Percentiles rank a stretch among this genome's conserved stretches.
Conservation (phyloP, 768 basidiomycete genomes). For the Lactifluus piperatus region DNA sequence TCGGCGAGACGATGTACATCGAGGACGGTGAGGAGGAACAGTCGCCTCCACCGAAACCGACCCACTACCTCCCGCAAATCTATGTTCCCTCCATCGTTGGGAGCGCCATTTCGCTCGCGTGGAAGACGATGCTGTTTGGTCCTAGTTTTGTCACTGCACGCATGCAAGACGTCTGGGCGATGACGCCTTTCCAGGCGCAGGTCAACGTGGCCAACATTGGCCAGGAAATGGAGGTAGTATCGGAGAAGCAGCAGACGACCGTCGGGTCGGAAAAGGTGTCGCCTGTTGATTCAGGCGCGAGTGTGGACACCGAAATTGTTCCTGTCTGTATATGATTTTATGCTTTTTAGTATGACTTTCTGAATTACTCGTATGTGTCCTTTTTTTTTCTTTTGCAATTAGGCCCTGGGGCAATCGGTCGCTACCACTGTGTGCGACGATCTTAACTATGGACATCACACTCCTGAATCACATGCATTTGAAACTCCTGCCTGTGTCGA, state of each 20-base stretch:
- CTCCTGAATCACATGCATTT: slow-evolving; percentile 34
- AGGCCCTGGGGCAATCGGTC: slow-evolving; percentile 7
- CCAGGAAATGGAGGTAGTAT: slow-evolving; percentile 9
- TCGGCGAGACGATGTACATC: slow-evolving; percentile 15
- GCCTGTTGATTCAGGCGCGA: slow-evolving; percentile 12
- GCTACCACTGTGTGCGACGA: slow-evolving; percentile 8
- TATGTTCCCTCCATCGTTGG: slow-evolving; percentile 25
- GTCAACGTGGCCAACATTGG: neutral
- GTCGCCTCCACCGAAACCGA: slow-evolving; percentile 21
- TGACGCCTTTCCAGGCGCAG: slow-evolving; percentile 22
- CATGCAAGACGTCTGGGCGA: slow-evolving; percentile 27
- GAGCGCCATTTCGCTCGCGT: slow-evolving; percentile 26
- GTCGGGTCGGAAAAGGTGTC: slow-evolving; percentile 15
- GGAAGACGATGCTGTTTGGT: slow-evolving; percentile 27
- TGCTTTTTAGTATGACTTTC: slow-evolving; percentile 20
- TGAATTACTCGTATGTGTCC: neutral
- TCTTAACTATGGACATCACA: slow-evolving; percentile 26
- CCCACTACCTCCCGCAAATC: slow-evolving; percentile 10
- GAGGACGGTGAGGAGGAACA: slow-evolving; percentile 7
- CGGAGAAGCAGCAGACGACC: slow-evolving; percentile 11
- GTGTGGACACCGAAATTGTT: slow-evolving; percentile 27
- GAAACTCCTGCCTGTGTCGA: neutral
- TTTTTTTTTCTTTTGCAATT: neutral
- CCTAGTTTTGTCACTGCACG: slow-evolving; percentile 27
- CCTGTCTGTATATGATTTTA: slow-evolving; percentile 45